These are phyloP conservation scores for Emergomyces orientalis DNA, from an alignment of 2,329 filamentous ascomycete species.

Conservation along the genomic window DNA sequence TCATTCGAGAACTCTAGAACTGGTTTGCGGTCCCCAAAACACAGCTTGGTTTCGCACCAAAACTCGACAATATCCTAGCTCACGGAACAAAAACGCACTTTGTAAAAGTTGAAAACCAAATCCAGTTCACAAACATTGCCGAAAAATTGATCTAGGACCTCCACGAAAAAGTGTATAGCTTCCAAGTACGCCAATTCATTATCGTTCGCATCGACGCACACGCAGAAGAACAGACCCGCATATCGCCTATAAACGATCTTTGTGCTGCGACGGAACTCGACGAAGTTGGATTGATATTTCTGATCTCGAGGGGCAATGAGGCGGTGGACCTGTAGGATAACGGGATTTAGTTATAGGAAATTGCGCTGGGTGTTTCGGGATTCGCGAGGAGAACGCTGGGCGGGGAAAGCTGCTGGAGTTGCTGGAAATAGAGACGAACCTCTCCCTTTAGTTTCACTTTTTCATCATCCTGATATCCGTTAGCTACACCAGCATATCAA, in stretches of 20 bases:
- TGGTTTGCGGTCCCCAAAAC: background rate
- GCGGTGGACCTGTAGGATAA: constrained; percentile 65
- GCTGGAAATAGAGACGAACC: constrained; percentile 40
- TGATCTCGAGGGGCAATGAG: constrained; percentile 96
- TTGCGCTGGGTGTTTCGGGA: too few species aligned
- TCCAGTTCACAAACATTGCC: constrained; percentile 98
- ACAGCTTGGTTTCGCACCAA: background rate
- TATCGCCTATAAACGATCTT: constrained; percentile 98
- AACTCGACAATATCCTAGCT: background rate
- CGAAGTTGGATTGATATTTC: constrained; percentile 99
- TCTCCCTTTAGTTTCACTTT: constrained; percentile 99
- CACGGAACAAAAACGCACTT: constrained; percentile 37
- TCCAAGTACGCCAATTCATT: constrained; percentile 96
- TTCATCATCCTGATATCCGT: constrained; percentile 64
- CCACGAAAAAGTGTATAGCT: constrained; percentile 98
- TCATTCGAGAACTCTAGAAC: background rate
- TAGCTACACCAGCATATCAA: background rate
- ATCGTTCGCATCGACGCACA: constrained; percentile 96
- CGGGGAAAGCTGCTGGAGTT: too few species aligned
- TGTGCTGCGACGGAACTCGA: constrained; percentile 63
- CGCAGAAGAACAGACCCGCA: constrained; percentile 97
- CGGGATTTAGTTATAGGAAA: background rate
- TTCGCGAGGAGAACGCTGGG: background rate
- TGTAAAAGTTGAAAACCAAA: constrained; percentile 66
- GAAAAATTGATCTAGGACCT: constrained; percentile 97